Evolutionary conservation across 192 early-diverging fungal genomes (phyloP), one percentile per base, ranked within the genome.

Genomic region (Coemansia reversa): DNA sequence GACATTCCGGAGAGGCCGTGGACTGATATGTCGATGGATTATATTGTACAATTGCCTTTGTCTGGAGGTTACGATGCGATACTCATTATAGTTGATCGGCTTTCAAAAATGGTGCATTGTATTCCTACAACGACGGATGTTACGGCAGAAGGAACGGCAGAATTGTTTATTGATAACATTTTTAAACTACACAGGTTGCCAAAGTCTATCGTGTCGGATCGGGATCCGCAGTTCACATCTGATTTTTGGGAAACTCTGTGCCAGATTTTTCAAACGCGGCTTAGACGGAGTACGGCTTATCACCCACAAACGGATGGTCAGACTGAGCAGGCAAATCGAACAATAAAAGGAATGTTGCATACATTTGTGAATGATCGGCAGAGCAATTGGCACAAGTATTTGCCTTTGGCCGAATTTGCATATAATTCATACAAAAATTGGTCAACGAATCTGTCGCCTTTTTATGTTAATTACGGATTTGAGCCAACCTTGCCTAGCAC

Each of bases 191-290:
- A 72, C 16, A 64, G 63, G 3, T 12, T 65, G 3, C 64, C 70
- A 4, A 39, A 35, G 25, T 57, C 63, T 1, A 60, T 65, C 8
- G 63, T 65, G 9, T 72, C 63, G 0, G 70, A 72, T 51, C 22
- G 63, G 0, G 64, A 72, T 48, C 58, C 63, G 0, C 47, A 33
- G 58, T 72, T 72, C 20, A 72, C 51, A 6, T 66, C 70, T 7
- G 16, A 23, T 1, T 56, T 72, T 12, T 72, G 55, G 69, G 55
- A 39, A n/a, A n/a, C 29, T 29, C 7, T 67, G 23, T 19, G 7
- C 9, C 27, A 60, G 25, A 11, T 27, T 20, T 24, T 58, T 0
- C 1, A 24, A 6, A 53, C 39, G 19, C 33, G 32, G 29, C 14
- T 68, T 14, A 2, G 22, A 8, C 59, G 54, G 49, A 53, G 58